A percentile compares a stretch with the other conserved stretches of the same genome.
Evolutionary conservation across 1,284 basidiomycete genomes (phyloP).

Genomic region (Fomitopsis betulina): DNA sequence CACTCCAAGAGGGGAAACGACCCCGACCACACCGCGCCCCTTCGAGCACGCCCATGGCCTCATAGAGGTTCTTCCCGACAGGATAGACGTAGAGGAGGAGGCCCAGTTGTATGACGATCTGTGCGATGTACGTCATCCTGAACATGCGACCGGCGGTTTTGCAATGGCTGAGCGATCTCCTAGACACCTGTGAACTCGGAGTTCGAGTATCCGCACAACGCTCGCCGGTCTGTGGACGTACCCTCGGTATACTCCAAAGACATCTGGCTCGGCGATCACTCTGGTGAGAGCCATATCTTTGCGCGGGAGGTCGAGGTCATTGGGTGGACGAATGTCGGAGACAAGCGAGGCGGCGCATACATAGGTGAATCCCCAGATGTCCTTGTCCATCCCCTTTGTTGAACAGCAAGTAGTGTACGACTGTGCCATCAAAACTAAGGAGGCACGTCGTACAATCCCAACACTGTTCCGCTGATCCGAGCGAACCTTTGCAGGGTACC

Average conservation of each 20-base stretch:
- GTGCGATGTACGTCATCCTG: conserved; percentile 31
- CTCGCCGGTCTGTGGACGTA: conserved; percentile 31
- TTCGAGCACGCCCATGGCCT: conserved; percentile 14
- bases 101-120: conserved; percentile 43
- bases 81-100: conserved; percentile 44
- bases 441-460: conserved; percentile 28
- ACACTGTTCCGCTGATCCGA: neutral
- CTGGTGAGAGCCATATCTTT: conserved; percentile 47
- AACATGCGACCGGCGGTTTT: neutral
- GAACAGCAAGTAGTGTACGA: conserved; percentile 48
- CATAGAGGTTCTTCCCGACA: conserved; percentile 30
- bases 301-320: conserved; percentile 57
- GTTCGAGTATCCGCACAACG: conserved; percentile 14
- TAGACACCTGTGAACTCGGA: conserved; percentile 5
- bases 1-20: neutral
- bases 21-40: conserved; percentile 9
- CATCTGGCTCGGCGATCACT: conserved; percentile 60
- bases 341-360: conserved; percentile 55
- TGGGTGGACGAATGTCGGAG: conserved; percentile 68
- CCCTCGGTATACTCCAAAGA: conserved; percentile 58
- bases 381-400: neutral
- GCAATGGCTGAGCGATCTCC: neutral
- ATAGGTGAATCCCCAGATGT: conserved; percentile 38
- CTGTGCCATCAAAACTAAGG: conserved; percentile 58
- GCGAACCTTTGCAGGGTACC: conserved; percentile 38